Evolutionary conservation across 345 rosid genomes (phyloP), one percentile per base, ranked within the genome.

Genomic region (Isatis tinctoria): DNA sequence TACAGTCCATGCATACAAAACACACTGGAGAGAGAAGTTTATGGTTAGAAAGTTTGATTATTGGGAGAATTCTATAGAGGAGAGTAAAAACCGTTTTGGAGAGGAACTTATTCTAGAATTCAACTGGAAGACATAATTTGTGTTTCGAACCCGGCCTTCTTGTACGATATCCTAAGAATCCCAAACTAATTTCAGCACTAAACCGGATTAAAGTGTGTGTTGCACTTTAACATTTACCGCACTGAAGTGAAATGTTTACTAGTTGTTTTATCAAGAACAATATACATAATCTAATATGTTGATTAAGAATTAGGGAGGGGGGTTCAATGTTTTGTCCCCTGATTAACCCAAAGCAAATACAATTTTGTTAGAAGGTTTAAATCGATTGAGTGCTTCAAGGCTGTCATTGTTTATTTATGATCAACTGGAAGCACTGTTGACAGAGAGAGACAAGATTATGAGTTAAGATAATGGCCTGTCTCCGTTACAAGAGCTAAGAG

Each of bases 391-490:
- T 17, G 41, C 54, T 44, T 65, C 56, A 47, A 65, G 41, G 30
- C 11, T 65, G 54, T 8, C 45, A 3, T 4, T 35, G 32, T 39
- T 57, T 8, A 66, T 65, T 65, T 28, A 28, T 49, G 59, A 66
- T 47, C 12, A 54, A 30, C 7, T 16, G 6, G 10, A 47, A 22
- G 20, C 59, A 48, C 11, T 66, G 56, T 49, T 43, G 56, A 64
- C 1, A 56, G 4, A 64, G 32, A 64, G 70, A 66, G 70, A 66
- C 70, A 49, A 30, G 30, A 66, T 48, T 49, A 16, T 30, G 39
- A 17, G 58, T 66, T 33, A 66, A 33, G 70, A 49, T 49, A 33
- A 33, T 66, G 59, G 26, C 7, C 1, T 33, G 54, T 66, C 47
- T 49, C 45, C 45, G 5, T 56, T 8, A 56, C 60, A 30, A 65